phyloP scores from a whole-genome alignment of 306 rosid species.

The Hylodesmum podocarpum region DNA sequence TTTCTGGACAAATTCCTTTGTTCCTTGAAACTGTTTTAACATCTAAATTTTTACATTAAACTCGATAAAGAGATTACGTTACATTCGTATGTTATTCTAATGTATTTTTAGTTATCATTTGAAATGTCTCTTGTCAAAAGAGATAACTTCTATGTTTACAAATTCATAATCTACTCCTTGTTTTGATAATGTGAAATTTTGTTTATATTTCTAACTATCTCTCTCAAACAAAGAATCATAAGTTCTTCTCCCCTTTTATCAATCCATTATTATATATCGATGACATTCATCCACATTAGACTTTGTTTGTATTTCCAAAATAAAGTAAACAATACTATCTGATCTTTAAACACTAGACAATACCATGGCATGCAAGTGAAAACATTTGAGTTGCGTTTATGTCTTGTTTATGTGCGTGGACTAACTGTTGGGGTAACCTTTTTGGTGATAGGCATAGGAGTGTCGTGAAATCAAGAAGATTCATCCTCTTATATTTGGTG shows the following conservation, averaged over 20 bases:
- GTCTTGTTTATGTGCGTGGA: conserved; percentile 1
- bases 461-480: conserved; percentile 1
- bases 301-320: no score
- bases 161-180: no score
- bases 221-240: no score
- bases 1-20: neutral
- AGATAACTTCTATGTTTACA: no score
- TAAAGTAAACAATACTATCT: neutral
- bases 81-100: neutral
- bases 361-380: conserved; percentile 4
- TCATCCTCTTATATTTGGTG: conserved; percentile 8
- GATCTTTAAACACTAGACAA: neutral
- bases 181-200: no score
- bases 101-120: no score
- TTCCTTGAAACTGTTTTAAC: neutral
- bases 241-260: no score
- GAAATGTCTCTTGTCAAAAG: no score
- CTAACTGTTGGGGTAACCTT: conserved; percentile 16
- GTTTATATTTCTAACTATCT: no score
- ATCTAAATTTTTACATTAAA: neutral
- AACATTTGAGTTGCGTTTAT: neutral
- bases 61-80: neutral
- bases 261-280: no score
- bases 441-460: conserved; percentile 5
- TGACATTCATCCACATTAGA: no score